Base-by-base conservation (phyloP, 805 yeast species). In the Wickerhamiella domercqiae region DNA sequence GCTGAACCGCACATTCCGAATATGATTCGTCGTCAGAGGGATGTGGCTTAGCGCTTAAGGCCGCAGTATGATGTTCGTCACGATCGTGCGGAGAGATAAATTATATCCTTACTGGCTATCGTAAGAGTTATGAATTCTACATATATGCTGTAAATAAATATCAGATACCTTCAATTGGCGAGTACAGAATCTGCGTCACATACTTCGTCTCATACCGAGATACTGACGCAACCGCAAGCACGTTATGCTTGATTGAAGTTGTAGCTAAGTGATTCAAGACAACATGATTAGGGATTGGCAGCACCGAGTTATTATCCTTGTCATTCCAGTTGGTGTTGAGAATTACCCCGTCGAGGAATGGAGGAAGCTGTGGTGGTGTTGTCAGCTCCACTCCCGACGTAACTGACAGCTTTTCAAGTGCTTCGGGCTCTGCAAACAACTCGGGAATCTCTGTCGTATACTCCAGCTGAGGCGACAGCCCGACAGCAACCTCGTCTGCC, bases 321-420 rank as follows among this genome's bases (percentile, higher is more conserved):
- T 63, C 87, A 48, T 77, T 82, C 48, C 71, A 61, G 47, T 64
- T 66, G 11, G 66, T 56, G 61, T 87, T 87, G 52, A 87, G 67
- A 39, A 90, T 84, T 39, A 90, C 97, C 51, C 79, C 78, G 55
- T 90, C 98, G 42, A 90, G 66, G 57, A 87, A 98, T 7, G 98
- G 98, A 6, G 98, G 98, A 35, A 90, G 66, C 53, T 80, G 93
- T 17, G 98, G 98, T 16, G 98, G 97, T 21, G 93, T 83, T 37
- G 86, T 59, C 38, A 60, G 57, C 39, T 61, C 70, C 21, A 56
- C 54, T 7, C 61, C 48, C 20, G 60, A 51, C 26, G 26, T 13
- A 20, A 21, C 11, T n/a, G 18, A 17, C 40, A 56, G 54, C 35
- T 52, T 47, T 42, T 61, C 65, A 41, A 61, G 49, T 7, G 57